phyloP scores from a whole-genome alignment of 164 flowering plant genomes.

The Liquidambar formosana region DNA sequence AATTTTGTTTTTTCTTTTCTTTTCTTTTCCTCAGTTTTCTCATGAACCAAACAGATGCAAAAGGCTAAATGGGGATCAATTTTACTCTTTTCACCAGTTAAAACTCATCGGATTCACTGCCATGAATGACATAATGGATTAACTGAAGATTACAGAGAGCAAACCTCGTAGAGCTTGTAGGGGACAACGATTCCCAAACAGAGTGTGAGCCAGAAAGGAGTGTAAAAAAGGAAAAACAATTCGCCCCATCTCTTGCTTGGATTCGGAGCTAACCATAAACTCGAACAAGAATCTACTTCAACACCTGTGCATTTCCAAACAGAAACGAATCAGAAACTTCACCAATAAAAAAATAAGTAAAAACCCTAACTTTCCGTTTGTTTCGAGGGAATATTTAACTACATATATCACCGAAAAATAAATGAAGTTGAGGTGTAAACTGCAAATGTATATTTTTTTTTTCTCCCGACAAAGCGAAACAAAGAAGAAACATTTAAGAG shows the following conservation, averaged over 20 bases:
- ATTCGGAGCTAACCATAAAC: conserved; percentile 75
- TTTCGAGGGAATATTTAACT: neutral
- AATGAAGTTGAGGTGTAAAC: too few relatives aligned
- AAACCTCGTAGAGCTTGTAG: conserved; percentile 84
- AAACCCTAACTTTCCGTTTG: neutral
- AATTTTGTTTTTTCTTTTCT: neutral
- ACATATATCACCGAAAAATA: neutral
- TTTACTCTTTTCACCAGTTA: too few relatives aligned
- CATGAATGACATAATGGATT: neutral
- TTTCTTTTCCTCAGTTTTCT: neutral
- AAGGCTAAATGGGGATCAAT: neutral
- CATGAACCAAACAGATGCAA: neutral
- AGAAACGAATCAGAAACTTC: neutral
- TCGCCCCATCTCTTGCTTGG: conserved; percentile 99
- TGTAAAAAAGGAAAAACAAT: conserved; percentile 76
- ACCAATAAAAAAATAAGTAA: too few relatives aligned
- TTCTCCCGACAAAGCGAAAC: too few relatives aligned
- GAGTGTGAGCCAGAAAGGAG: conserved; percentile 97
- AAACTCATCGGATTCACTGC: too few relatives aligned
- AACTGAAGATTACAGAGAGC: neutral
- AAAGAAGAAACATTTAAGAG: too few relatives aligned
- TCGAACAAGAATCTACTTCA: conserved; percentile 18
- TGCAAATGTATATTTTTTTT: too few relatives aligned
- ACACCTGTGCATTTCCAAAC: conserved; percentile 4
- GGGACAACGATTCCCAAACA: conserved; percentile 91